Conservation (phyloP, 495 filamentous ascomycete species). For the Cryomyces minteri region DNA sequence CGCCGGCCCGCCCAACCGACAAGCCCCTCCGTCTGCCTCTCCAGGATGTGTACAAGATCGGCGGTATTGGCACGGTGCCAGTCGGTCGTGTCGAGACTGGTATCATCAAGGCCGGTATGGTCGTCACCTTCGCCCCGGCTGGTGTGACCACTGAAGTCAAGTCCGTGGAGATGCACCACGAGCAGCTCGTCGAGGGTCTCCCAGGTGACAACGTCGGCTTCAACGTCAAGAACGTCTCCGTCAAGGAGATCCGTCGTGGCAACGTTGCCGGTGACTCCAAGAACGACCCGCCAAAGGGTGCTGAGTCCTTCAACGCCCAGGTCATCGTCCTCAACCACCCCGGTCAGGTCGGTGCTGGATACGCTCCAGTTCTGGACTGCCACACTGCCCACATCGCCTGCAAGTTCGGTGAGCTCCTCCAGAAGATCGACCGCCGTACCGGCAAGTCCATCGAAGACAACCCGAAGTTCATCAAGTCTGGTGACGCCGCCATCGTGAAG, state of each 20-base stretch:
- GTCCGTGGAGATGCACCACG: constrained; percentile 99
- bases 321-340: constrained; percentile 99
- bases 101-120: constrained; percentile 94
- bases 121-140: constrained; percentile 89
- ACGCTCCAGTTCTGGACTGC: constrained; percentile 97
- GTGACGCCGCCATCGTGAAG: constrained; percentile 99
- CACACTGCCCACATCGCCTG: constrained; percentile 99
- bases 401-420: constrained; percentile 96
- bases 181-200: constrained; percentile 89
- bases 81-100: constrained; percentile 88
- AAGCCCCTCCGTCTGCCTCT: constrained; percentile 99
- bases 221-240: constrained; percentile 99
- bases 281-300: constrained; percentile 86
- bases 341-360: constrained; percentile 96
- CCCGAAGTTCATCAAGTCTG: constrained; percentile 99
- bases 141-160: constrained; percentile 99
- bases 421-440: constrained; percentile 99
- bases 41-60: constrained; percentile 99
- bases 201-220: constrained; percentile 99
- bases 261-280: constrained; percentile 99
- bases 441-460: constrained; percentile 82
- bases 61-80: constrained; percentile 76
- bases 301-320: constrained; percentile 94
- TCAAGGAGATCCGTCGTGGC: constrained; percentile 99
- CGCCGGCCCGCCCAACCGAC: constrained; percentile 80